Percentiles rank a stretch among this genome's conserved stretches.
Conservation (phyloP, 192 early-diverging fungal species). For the Diversispora epigaea region DNA sequence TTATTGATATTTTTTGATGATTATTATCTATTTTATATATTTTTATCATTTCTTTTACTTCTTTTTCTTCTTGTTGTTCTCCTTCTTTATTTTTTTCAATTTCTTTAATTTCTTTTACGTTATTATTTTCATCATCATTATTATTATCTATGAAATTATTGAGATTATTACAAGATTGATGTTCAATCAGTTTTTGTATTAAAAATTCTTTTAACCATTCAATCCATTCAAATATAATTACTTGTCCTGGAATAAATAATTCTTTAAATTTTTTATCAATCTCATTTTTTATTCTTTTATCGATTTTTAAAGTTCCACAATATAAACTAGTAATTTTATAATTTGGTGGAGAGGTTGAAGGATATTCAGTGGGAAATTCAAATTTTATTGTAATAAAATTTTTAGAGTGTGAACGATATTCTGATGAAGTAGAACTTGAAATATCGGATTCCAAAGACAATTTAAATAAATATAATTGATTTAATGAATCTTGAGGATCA, state of each 20-base stretch:
- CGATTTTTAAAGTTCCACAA: conserved; percentile 51
- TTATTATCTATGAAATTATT: not conserved
- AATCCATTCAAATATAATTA: conserved; percentile 72
- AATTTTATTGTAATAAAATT: conserved; percentile 33
- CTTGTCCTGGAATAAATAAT: conserved; percentile 59
- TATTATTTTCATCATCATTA: conserved; percentile 7
- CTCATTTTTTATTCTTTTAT: conserved; percentile 39
- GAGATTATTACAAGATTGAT: not conserved
- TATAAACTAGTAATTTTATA: conserved; percentile 56
- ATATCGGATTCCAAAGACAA: conserved; percentile 42
- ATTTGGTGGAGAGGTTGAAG: conserved; percentile 44
- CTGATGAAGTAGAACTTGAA: not conserved
- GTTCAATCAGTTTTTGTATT: conserved; percentile 32
- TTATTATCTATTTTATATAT: conserved; percentile 4
- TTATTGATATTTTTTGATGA: conserved; percentile 30
- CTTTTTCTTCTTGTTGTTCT: not conserved
- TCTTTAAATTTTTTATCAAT: conserved; percentile 49
- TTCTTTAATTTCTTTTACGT: not conserved
- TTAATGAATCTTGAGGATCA: not conserved
- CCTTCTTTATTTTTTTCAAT: not conserved
- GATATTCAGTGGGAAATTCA: conserved; percentile 51
- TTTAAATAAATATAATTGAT: conserved; percentile 36
- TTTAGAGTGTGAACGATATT: not conserved
- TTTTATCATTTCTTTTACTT: not conserved
- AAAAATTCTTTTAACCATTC: conserved; percentile 55